These are phyloP conservation scores for Fusarium sp. DNA, from an alignment of 2,329 filamentous ascomycete genomes.

Conservation along the genomic window DNA sequence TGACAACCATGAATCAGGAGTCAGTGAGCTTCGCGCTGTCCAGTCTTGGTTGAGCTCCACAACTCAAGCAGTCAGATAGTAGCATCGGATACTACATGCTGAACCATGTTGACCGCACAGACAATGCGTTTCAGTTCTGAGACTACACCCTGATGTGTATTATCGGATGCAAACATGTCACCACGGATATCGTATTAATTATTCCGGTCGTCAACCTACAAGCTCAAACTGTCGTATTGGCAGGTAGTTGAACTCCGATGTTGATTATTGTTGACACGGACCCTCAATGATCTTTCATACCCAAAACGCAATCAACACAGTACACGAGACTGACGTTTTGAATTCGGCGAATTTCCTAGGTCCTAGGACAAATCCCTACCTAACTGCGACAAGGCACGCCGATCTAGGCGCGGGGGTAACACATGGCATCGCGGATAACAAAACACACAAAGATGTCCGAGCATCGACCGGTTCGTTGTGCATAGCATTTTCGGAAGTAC, in stretches of 20 bases:
- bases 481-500: constrained; percentile 38
- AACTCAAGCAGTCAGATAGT: constrained; percentile 42
- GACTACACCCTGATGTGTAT: constrained; percentile 34
- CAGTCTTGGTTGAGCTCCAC: constrained; percentile 39
- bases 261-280: background rate
- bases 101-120: constrained; percentile 38
- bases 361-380: constrained; percentile 24
- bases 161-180: constrained; percentile 21
- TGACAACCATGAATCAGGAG: constrained; percentile 45
- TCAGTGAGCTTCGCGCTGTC: constrained; percentile 28
- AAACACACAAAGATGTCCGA: constrained; percentile 37
- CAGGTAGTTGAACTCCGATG: background rate
- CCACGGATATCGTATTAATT: constrained; percentile 15
- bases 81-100: constrained; percentile 22
- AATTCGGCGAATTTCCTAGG: constrained; percentile 35
- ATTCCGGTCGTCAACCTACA: background rate
- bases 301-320: constrained; percentile 1
- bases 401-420: constrained; percentile 41
- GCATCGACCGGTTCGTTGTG: constrained; percentile 36
- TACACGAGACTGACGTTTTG: constrained; percentile 13
- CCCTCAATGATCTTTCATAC: background rate
- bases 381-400: constrained; percentile 27
- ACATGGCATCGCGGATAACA: constrained; percentile 43
- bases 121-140: constrained; percentile 40
- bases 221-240: background rate